Conservation (phyloP, 2,329 filamentous ascomycete species). For the Pseudogymnoascus sp. region DNA sequence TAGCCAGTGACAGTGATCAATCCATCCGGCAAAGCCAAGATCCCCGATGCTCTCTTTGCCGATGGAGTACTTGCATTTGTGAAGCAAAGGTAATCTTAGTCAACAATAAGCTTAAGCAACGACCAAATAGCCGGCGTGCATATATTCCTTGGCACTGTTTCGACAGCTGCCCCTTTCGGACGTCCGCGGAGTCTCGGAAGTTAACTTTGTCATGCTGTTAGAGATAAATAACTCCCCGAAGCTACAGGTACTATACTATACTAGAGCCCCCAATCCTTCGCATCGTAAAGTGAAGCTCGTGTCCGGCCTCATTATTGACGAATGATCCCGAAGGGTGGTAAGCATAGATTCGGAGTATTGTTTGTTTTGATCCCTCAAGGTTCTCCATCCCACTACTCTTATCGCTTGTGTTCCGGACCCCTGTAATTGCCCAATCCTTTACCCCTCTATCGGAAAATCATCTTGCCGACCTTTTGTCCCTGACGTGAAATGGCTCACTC, state of each 20-base stretch:
- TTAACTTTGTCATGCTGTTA: not conserved
- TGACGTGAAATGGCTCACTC: not conserved
- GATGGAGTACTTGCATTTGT: not conserved
- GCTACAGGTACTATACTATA: not conserved
- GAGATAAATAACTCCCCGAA: not conserved
- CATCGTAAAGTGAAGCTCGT: not conserved
- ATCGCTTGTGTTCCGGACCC: too few species aligned
- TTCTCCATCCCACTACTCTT: too few species aligned
- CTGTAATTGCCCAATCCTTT: not conserved
- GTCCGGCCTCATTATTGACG: not conserved
- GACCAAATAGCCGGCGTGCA: not conserved
- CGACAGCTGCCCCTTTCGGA: not conserved
- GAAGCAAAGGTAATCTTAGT: not conserved
- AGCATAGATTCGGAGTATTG: not conserved
- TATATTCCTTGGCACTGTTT: not conserved
- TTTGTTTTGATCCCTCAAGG: not conserved
- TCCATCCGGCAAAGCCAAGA: not conserved
- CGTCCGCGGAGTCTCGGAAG: not conserved
- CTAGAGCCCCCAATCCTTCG: not conserved
- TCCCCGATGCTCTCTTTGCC: not conserved
- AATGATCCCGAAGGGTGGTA: not conserved
- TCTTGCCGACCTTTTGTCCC: not conserved
- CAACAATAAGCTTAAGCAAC: constrained; percentile 4
- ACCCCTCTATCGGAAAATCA: not conserved
- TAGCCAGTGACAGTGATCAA: not conserved